A percentile compares a stretch with the other conserved stretches of the same genome.
phyloP scores from a whole-genome alignment of 169 alveolate species.

The Cystoisospora suis region DNA sequence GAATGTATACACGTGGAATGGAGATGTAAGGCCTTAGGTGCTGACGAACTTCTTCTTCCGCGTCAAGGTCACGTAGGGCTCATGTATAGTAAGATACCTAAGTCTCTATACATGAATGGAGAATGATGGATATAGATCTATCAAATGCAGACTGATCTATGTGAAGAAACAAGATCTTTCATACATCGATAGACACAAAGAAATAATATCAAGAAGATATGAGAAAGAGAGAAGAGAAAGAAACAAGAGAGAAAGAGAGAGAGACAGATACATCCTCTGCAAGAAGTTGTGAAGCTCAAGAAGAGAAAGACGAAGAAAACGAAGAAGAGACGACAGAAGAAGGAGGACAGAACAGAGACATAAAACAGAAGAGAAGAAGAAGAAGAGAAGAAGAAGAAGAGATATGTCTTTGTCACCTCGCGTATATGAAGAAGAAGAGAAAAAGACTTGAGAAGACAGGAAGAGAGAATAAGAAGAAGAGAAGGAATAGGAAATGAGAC shows the following conservation, averaged over 20 bases:
- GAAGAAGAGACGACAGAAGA: background rate
- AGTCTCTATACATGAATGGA: too few species aligned
- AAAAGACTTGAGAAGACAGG: background rate
- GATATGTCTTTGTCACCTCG: background rate
- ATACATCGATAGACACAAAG: too few species aligned
- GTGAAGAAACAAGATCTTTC: too few species aligned
- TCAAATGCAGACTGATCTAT: too few species aligned
- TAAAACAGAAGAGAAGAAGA: background rate
- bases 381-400: background rate
- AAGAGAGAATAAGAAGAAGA: background rate
- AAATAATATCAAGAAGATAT: too few species aligned
- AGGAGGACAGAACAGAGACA: background rate
- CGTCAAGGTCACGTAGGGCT: too few species aligned
- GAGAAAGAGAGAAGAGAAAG: background rate
- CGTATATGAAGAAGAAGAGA: background rate
- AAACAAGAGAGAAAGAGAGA: background rate
- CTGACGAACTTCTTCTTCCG: too few species aligned
- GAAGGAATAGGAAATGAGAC: conserved; percentile 54
- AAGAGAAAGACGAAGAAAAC: background rate
- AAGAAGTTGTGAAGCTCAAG: background rate
- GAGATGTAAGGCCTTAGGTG: too few species aligned
- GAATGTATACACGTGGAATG: too few species aligned
- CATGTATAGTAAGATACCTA: too few species aligned
- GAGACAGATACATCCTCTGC: background rate
- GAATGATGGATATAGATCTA: too few species aligned